Percentiles rank a stretch among this genome's conserved stretches.
Conservation (phyloP, 176 grass and related monocot species). For the Ensete glaucum region DNA sequence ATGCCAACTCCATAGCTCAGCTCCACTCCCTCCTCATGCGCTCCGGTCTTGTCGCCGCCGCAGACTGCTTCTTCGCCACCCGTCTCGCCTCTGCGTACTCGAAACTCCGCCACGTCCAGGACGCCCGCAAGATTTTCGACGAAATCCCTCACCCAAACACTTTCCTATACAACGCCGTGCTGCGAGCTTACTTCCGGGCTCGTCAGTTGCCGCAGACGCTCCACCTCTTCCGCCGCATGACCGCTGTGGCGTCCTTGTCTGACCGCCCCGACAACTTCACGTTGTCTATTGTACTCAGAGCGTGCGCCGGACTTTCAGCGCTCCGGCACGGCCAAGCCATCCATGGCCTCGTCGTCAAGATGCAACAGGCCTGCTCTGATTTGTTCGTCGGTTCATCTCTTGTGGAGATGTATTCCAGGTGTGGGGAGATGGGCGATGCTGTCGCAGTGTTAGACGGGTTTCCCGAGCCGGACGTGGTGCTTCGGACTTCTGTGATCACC, state of each 20-base stretch:
- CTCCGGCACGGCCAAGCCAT: constrained; percentile 34
- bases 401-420: constrained; percentile 53
- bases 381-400: constrained; percentile 47
- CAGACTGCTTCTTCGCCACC: constrained; percentile 20
- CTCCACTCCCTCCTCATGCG: constrained; percentile 35
- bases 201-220: constrained; percentile 33
- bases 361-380: constrained; percentile 19
- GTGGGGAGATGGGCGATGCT: constrained; percentile 35
- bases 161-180: constrained; percentile 50
- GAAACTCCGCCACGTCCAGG: constrained; percentile 6
- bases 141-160: constrained; percentile 35
- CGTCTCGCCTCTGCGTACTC: constrained; percentile 17
- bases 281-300: constrained; percentile 32
- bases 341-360: constrained; percentile 35
- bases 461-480: constrained; percentile 46
- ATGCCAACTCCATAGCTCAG: constrained; percentile 7
- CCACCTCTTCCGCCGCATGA: constrained; percentile 24
- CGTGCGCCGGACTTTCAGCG: constrained; percentile 39
- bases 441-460: constrained; percentile 31
- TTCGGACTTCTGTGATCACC: constrained; percentile 49
- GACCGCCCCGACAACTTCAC: constrained; percentile 37
- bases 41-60: constrained; percentile 31
- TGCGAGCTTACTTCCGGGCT: constrained; percentile 39
- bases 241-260: background rate
- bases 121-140: constrained; percentile 43